Evolutionary conservation across 805 yeast genomes (phyloP), one percentile per base, ranked within the genome.

Genomic region (Hanseniaspora singularis): DNA sequence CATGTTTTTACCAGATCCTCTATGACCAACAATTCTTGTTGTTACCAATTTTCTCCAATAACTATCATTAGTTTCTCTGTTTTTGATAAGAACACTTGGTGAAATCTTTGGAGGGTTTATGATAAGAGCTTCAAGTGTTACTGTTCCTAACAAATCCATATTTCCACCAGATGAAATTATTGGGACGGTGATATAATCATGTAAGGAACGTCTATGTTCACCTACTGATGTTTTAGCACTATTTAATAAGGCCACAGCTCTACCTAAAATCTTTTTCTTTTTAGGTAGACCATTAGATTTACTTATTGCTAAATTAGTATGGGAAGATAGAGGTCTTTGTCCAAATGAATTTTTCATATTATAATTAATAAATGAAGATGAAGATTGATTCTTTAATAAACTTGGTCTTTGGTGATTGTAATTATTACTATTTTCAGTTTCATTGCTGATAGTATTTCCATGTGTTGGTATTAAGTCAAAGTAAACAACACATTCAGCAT

Each of bases 401-500:
- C n/a, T n/a, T n/a, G n/a, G n/a, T n/a, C n/a, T n/a, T n/a, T n/a
- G n/a, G n/a, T n/a, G n/a, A n/a, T n/a, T n/a, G n/a, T n/a, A n/a
- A 12, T 16, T 16, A 8, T 32, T 26, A 11, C 18, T 36, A 26
- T 40, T 34, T 26, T 47, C 42, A 47, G 11, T 30, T 20, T 31
- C n/a, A 8, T 44, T 41, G 5, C 31, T 20, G 14, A 22, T 31
- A 16, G 41, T 31, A 15, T 38, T 38, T 24, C 78, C 81, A 61
- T 86, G 87, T 0, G 96, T 85, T 20, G 96, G 95, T 15, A 88
- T 86, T 48, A 88, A 72, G 61, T 89, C 97, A 63, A 89, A 89
- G 32, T 76, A 74, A 31, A 89, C 61, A 3, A 73, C 60, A 12
- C 80, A 72, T 44, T 79, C 74, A 31, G 71, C 63, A 12, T 76